Percentiles rank a stretch among this genome's conserved stretches.
phyloP scores from a whole-genome alignment of 2,329 filamentous ascomycete species.

The Diaporthe sp. region DNA sequence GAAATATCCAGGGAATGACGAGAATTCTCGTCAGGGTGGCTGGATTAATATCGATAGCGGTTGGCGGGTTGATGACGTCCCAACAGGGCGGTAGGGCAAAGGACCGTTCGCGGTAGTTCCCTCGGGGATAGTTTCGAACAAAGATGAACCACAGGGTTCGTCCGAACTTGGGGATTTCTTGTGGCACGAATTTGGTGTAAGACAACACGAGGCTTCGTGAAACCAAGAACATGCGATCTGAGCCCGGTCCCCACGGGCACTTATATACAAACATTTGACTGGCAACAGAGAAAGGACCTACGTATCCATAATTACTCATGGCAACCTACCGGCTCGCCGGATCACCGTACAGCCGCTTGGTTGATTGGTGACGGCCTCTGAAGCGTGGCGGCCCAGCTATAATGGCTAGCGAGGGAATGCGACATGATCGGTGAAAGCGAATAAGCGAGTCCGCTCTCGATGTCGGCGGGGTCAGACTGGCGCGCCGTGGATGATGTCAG shows the following conservation, averaged over 20 bases:
- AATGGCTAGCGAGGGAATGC: neutral
- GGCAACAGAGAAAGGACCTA: neutral
- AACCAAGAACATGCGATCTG: neutral
- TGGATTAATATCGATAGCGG: neutral
- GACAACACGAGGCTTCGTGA: neutral
- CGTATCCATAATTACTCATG: neutral
- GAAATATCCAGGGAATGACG: neutral
- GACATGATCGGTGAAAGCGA: neutral
- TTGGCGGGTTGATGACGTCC: neutral
- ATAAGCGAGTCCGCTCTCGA: neutral
- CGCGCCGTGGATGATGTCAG: constrained; percentile 13
- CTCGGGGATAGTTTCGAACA: constrained; percentile 7
- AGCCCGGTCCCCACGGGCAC: neutral
- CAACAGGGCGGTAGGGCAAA: neutral
- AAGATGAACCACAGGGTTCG: constrained; percentile 9
- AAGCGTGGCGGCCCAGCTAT: neutral
- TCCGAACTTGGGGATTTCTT: neutral
- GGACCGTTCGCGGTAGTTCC: constrained; percentile 23
- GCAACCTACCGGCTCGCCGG: constrained; percentile 3
- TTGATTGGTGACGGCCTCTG: neutral
- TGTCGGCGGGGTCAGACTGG: constrained; percentile 9
- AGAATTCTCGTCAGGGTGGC: neutral
- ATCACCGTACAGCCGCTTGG: neutral
- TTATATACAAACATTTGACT: neutral
- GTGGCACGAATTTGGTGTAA: neutral